These are phyloP conservation scores for Blastosporella zonata DNA, from an alignment of 1,284 basidiomycete genomes.

Conservation along the genomic window DNA sequence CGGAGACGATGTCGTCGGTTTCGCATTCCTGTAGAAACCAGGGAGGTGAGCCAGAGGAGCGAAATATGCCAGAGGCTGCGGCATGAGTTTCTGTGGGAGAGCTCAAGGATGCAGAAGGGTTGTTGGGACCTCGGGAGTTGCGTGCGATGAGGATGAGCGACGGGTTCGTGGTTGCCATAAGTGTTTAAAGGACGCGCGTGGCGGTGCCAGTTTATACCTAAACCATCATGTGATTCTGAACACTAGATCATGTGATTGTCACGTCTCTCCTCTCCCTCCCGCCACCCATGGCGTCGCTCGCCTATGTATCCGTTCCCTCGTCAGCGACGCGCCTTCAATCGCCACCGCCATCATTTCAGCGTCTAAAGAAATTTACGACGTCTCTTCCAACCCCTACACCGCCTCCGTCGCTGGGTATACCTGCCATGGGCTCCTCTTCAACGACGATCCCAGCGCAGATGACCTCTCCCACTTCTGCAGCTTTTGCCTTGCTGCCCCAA, in stretches of 20 bases:
- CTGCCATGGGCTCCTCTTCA: slow-evolving; percentile 19
- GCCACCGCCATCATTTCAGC: slow-evolving; percentile 26
- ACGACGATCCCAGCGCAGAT: slow-evolving; percentile 21
- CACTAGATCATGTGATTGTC: no score
- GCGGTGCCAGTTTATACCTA: no score
- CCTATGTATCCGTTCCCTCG: slow-evolving; percentile 50
- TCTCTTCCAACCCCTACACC: slow-evolving; percentile 44
- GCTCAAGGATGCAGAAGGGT: slow-evolving; percentile 73
- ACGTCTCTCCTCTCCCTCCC: neutral
- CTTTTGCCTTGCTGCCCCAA: slow-evolving; percentile 35
- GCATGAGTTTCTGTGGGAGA: slow-evolving; percentile 84
- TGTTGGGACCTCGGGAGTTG: slow-evolving; percentile 68
- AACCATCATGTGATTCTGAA: no score
- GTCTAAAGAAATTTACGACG: slow-evolving; percentile 41
- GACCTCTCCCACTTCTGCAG: slow-evolving; percentile 28
- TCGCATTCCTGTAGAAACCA: slow-evolving; percentile 72
- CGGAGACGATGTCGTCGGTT: slow-evolving; percentile 63
- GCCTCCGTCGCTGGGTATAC: slow-evolving; percentile 24
- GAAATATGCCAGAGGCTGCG: slow-evolving; percentile 76
- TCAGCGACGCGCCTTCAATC: slow-evolving; percentile 43
- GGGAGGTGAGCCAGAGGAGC: slow-evolving; percentile 72
- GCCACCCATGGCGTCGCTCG: slow-evolving; percentile 38
- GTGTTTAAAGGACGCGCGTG: neutral
- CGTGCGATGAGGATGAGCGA: slow-evolving; percentile 83
- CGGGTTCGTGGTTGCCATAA: slow-evolving; percentile 63